A percentile compares a stretch with the other conserved stretches of the same genome.
Evolutionary conservation across 805 yeast species (phyloP).

Genomic region (Kluyveromyces siamensis): DNA sequence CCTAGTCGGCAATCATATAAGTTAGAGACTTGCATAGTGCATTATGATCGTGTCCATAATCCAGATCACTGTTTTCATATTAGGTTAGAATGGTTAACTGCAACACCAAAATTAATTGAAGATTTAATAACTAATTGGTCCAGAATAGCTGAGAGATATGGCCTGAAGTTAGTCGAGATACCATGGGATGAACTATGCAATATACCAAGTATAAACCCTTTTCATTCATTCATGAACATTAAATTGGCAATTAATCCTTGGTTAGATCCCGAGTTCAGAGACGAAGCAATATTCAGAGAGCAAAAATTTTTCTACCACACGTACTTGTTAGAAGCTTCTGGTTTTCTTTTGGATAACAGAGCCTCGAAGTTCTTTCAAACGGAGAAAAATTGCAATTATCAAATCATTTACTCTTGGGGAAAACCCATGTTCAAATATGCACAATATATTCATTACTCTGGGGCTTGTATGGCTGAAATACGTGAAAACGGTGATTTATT

Average conservation of each 20-base stretch:
- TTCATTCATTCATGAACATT: constrained; percentile 75
- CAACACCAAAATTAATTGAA: constrained; percentile 78
- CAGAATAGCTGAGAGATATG: constrained; percentile 76
- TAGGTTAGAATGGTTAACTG: constrained; percentile 84
- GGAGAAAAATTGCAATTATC: constrained; percentile 33
- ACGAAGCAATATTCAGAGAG: constrained; percentile 33
- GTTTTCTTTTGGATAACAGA: constrained; percentile 74
- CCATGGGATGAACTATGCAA: constrained; percentile 85
- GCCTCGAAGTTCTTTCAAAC: constrained; percentile 54
- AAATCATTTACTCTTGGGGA: constrained; percentile 87
- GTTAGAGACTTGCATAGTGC: constrained; percentile 72
- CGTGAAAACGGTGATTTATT: constrained; percentile 69
- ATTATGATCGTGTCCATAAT: constrained; percentile 85
- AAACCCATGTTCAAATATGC: constrained; percentile 70
- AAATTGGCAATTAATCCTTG: constrained; percentile 65
- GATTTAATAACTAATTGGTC: constrained; percentile 72
- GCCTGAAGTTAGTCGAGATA: constrained; percentile 71
- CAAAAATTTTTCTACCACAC: constrained; percentile 70
- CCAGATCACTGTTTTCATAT: constrained; percentile 93
- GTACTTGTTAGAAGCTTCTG: constrained; percentile 56
- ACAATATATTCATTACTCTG: constrained; percentile 85
- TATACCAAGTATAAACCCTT: constrained; percentile 71
- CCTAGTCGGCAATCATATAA: constrained; percentile 61
- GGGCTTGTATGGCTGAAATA: constrained; percentile 82
- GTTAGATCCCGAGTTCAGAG: constrained; percentile 45